Conservation (phyloP, 192 early-diverging fungal genomes). For the Coemansia reversa region DNA sequence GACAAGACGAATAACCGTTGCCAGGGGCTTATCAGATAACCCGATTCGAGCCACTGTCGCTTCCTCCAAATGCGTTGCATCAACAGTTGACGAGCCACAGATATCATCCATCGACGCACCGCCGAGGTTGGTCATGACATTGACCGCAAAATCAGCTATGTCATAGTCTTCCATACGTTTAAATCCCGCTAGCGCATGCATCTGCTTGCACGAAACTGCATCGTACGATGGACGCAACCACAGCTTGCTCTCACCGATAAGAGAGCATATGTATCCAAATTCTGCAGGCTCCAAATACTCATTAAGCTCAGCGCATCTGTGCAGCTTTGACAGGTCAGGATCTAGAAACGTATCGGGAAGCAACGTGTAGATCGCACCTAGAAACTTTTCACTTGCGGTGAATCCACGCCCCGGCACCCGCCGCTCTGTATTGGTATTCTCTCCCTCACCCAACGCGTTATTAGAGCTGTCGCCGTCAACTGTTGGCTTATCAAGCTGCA, state of each 20-base stretch:
- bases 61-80: background rate
- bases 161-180: background rate
- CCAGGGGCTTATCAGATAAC: slow-evolving; percentile 9
- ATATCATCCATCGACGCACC: background rate
- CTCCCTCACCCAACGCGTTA: background rate
- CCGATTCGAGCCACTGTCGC: background rate
- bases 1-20: slow-evolving; percentile 12
- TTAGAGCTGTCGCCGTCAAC: background rate
- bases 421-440: background rate
- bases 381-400: slow-evolving; percentile 25
- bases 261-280: slow-evolving; percentile 14
- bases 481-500: background rate
- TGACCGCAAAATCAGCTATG: slow-evolving; percentile 6
- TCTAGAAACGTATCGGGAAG: slow-evolving; percentile 17
- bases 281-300: slow-evolving; percentile 8
- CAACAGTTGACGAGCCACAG: background rate
- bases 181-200: slow-evolving; percentile 21
- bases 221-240: slow-evolving; percentile 35
- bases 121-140: background rate
- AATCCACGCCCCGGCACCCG: slow-evolving; percentile 50
- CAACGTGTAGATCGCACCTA: slow-evolving; percentile 13
- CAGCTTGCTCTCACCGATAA: slow-evolving; percentile 23
- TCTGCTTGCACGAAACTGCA: background rate
- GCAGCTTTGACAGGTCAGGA: background rate
- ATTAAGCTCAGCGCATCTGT: background rate